These are phyloP conservation scores for Stropharia rugosoannulata DNA, from an alignment of 768 basidiomycete genomes.

Conservation along the genomic window DNA sequence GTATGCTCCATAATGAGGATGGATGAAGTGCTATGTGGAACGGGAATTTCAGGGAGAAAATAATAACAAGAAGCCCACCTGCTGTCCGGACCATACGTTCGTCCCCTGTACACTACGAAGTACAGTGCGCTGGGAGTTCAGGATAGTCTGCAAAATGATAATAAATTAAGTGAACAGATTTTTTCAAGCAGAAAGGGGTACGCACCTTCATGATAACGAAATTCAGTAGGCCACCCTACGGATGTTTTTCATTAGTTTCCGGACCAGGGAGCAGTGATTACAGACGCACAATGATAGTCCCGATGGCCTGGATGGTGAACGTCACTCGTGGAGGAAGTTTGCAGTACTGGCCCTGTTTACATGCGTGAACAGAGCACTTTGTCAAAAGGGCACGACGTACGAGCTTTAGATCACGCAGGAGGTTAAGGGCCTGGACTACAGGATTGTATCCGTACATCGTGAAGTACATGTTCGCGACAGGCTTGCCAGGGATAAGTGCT, in stretches of 20 bases:
- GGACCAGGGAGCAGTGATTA: background rate
- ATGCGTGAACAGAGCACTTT: background rate
- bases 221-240: conserved; percentile 35
- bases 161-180: background rate
- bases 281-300: conserved; percentile 49
- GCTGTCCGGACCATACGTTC: conserved; percentile 47
- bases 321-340: conserved; percentile 67
- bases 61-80: background rate
- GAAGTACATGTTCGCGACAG: conserved; percentile 53
- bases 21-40: too few species aligned
- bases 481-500: conserved; percentile 45
- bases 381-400: conserved; percentile 15
- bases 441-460: conserved; percentile 46
- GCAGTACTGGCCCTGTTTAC: conserved; percentile 37
- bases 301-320: conserved; percentile 55
- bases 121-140: background rate
- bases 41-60: too few species aligned
- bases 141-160: background rate
- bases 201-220: conserved; percentile 54
- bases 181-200: background rate
- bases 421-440: conserved; percentile 43
- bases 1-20: too few species aligned
- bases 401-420: conserved; percentile 63
- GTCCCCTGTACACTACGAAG: conserved; percentile 18
- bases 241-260: too few species aligned